These are phyloP conservation scores for Tausonia pullulans DNA, from an alignment of 1,284 basidiomycete genomes.

Conservation along the genomic window DNA sequence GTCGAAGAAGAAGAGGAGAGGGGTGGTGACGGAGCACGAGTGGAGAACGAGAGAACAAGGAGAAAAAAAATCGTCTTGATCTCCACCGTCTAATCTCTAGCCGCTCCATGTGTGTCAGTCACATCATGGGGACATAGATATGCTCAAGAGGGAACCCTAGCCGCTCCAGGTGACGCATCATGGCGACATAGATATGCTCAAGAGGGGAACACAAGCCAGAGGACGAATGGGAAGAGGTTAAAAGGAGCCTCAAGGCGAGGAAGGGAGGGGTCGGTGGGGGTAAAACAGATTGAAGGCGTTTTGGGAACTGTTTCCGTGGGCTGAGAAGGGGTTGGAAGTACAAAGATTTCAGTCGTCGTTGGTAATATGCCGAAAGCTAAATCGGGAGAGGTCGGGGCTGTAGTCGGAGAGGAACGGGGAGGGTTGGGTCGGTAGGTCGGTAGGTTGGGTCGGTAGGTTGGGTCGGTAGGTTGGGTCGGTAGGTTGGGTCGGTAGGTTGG, in stretches of 20 bases:
- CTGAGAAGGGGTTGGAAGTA: no score
- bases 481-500: no score
- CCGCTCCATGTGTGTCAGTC: no score
- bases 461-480: no score
- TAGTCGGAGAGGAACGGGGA: background rate
- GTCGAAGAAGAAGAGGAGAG: background rate
- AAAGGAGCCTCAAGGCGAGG: background rate
- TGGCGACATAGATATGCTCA: background rate
- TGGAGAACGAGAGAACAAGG: no score
- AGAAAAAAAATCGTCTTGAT: no score
- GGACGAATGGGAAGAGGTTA: background rate
- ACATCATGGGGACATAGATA: background rate
- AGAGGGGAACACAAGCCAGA: background rate
- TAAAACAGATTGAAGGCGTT: background rate
- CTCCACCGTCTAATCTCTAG: no score
- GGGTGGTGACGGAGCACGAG: background rate
- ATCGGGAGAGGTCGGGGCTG: background rate
- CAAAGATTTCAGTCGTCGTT: background rate
- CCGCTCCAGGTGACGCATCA: no score
- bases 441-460: no score
- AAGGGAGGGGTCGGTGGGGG: background rate
- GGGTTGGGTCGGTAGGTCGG: background rate
- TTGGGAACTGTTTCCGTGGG: no score
- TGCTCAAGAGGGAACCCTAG: background rate
- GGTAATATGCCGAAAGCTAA: background rate